Conservation (phyloP, 2,329 filamentous ascomycete genomes). For the Colletotrichum musae region DNA sequence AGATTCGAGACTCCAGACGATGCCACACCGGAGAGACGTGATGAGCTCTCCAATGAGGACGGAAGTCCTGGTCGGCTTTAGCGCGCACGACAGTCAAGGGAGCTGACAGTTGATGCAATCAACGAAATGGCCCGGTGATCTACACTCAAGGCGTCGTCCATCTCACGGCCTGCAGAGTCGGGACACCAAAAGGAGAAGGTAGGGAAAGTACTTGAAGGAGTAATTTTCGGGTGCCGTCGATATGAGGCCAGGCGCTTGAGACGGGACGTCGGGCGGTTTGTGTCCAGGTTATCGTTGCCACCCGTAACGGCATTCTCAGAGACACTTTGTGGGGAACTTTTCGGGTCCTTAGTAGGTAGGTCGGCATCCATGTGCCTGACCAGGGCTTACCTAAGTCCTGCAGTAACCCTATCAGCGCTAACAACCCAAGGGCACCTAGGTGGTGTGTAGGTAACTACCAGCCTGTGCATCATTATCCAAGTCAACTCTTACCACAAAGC, state of each 20-base stretch:
- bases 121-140: slow-evolving; percentile 1
- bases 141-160: slow-evolving; percentile 8
- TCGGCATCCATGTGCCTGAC: neutral
- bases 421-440: neutral
- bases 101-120: slow-evolving; percentile 5
- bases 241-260: neutral
- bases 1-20: neutral
- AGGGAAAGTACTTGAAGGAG: neutral
- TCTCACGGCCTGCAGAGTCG: slow-evolving; percentile 8
- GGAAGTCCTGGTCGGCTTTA: neutral
- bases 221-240: neutral
- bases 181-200: neutral
- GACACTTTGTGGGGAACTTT: neutral
- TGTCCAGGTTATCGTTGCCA: neutral
- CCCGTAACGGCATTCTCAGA: neutral
- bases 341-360: neutral
- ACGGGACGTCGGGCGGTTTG: neutral
- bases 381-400: neutral
- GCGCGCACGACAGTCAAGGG: neutral
- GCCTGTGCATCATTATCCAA: too few species aligned
- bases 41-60: neutral
- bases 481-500: too few species aligned
- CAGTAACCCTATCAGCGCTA: neutral
- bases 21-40: neutral
- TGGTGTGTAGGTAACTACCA: too few species aligned